A percentile compares a stretch with the other conserved stretches of the same genome.
Conservation (phyloP, 345 rosid genomes). For the Euclidium syriacum region DNA sequence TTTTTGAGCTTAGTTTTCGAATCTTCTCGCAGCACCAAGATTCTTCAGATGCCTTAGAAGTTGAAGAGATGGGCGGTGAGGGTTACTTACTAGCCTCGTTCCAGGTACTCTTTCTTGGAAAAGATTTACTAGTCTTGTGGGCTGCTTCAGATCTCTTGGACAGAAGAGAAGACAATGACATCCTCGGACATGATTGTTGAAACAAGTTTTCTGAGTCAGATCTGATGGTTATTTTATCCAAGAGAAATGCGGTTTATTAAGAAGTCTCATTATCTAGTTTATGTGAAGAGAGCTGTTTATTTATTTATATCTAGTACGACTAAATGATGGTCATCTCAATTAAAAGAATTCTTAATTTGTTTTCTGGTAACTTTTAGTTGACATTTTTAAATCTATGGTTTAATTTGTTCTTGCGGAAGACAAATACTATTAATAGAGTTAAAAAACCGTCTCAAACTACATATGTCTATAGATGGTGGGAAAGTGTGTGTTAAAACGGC, state of each 20-base stretch:
- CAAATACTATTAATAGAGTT: conserved; percentile 11
- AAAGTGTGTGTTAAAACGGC: not conserved
- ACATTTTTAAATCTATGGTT: not conserved
- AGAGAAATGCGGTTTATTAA: not conserved
- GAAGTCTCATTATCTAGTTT: not conserved
- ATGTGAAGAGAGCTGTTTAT: not conserved
- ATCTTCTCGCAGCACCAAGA: not conserved
- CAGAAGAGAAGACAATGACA: not conserved
- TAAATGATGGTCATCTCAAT: not conserved
- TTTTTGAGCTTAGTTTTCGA: not conserved
- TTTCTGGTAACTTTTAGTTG: not conserved
- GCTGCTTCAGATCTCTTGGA: not conserved
- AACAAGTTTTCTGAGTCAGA: conserved; percentile 3
- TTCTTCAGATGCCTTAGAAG: not conserved
- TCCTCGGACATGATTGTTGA: not conserved
- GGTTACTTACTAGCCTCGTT: not conserved
- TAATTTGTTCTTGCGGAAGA: no score
- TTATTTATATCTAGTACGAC: no score
- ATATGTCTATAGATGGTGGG: not conserved
- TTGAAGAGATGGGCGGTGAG: not conserved
- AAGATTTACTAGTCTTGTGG: no score
- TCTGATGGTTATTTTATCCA: not conserved
- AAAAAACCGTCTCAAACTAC: not conserved
- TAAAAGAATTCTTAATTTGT: not conserved
- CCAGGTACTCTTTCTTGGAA: conserved; percentile 3